phyloP scores from a whole-genome alignment of 2,329 filamentous ascomycete species.

The Fusarium sublunatum region DNA sequence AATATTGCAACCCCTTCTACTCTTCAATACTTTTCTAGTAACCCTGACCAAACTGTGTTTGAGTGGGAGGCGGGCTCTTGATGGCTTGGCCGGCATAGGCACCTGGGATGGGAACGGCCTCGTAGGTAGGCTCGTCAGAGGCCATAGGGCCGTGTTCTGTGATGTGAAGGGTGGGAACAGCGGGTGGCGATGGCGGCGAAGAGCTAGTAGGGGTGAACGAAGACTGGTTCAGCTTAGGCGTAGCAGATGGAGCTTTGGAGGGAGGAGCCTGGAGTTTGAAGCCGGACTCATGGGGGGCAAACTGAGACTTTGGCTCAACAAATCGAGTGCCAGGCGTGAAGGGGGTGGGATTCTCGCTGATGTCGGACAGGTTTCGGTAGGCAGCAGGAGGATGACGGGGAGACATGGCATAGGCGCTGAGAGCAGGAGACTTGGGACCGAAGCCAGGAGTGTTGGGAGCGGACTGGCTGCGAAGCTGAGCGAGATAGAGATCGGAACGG shows the following conservation, averaged over 20 bases:
- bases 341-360: slow-evolving; percentile 59
- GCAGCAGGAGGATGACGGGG: slow-evolving; percentile 70
- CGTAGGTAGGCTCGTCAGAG: slow-evolving; percentile 86
- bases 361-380: slow-evolving; percentile 63
- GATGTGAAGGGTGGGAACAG: slow-evolving; percentile 56
- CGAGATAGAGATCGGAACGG: slow-evolving; percentile 93
- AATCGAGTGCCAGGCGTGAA: slow-evolving; percentile 68
- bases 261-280: slow-evolving; percentile 92
- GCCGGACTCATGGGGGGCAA: slow-evolving; percentile 64
- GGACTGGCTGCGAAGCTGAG: slow-evolving; percentile 83
- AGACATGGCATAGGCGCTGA: slow-evolving; percentile 64
- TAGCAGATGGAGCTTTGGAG: slow-evolving; percentile 79
- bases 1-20: slow-evolving; percentile 3
- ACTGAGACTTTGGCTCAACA: slow-evolving; percentile 72
- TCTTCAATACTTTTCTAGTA: slow-evolving; percentile 35
- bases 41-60: slow-evolving; percentile 57
- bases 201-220: slow-evolving; percentile 68
- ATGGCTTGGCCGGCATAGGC: slow-evolving; percentile 74
- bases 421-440: slow-evolving; percentile 71
- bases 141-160: slow-evolving; percentile 76
- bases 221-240: slow-evolving; percentile 73
- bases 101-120: slow-evolving; percentile 86
- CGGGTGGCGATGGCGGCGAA: slow-evolving; percentile 48
- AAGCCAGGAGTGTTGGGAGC: slow-evolving; percentile 95
- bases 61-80: slow-evolving; percentile 61